Conservation (phyloP, 495 filamentous ascomycete species). For the Cenococcum geophilum region DNA sequence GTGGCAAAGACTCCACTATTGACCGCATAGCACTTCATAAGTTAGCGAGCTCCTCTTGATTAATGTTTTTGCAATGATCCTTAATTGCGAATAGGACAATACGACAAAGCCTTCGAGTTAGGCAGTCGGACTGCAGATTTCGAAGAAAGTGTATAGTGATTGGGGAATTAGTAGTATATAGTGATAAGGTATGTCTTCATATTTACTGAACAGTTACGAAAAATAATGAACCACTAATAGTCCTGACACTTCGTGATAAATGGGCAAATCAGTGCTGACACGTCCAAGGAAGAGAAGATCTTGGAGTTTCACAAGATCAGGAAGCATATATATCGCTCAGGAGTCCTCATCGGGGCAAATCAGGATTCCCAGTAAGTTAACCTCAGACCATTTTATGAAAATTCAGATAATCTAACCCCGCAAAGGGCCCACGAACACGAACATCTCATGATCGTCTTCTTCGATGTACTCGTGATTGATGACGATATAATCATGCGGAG, state of each 20-base stretch:
- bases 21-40: constrained; percentile 58
- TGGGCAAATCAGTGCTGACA: too few relatives aligned
- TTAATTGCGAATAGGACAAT: constrained; percentile 35
- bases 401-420: too few relatives aligned
- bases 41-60: background rate
- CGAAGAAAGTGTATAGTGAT: constrained; percentile 65
- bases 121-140: constrained; percentile 50
- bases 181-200: constrained; percentile 41
- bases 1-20: constrained; percentile 75
- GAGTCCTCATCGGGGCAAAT: constrained; percentile 58
- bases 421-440: constrained; percentile 50
- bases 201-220: too few relatives aligned
- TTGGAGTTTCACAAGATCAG: constrained; percentile 73
- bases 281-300: constrained; percentile 44
- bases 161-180: constrained; percentile 75
- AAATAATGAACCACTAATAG: too few relatives aligned
- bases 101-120: constrained; percentile 53
- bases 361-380: constrained; percentile 58
- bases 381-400: too few relatives aligned
- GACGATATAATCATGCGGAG: constrained; percentile 56
- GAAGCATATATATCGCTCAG: constrained; percentile 70
- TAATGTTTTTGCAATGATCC: background rate
- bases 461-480: constrained; percentile 69
- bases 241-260: too few relatives aligned
- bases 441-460: constrained; percentile 79